Base-by-base conservation (phyloP, 1,284 basidiomycete species). In the Ceratobasidium theobromae region DNA sequence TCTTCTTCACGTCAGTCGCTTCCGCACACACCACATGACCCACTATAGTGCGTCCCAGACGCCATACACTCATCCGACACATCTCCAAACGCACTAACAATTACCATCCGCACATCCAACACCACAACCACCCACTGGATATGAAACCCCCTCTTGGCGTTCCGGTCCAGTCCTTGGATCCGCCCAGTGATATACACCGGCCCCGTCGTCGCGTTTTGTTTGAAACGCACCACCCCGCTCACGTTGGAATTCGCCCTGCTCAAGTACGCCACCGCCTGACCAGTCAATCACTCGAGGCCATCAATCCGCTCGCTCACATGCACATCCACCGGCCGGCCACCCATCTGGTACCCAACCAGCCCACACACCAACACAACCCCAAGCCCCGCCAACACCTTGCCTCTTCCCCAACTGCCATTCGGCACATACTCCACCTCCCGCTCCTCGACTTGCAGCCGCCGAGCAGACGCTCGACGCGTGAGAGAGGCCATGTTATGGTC, bases 71-170 rank as follows among this genome's bases (percentile, higher is more conserved):
- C 89, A 65, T 81, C 78, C 35, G 80, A 82, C 70, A 86, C 75
- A 75, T 92, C 86, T 45, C 89, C 89, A 58, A 79, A 81, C 74
- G 85, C 82, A 73, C 88, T 91, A 72, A 25, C 8, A 43, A 12
- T 3, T 32, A 16, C 2, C 28, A 16, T 23, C 28, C n/a, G 41
- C 28, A 21, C 14, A 33, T 12, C 11, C 18, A 23, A 51, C 8
- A 55, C 16, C 27, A 43, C 33, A 28, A 32, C 40, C n/a, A 79
- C 86, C 64, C 69, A 89, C 88, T 92, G 89, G 69, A 92, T 77
- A 75, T 92, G 91, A 79, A 91, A 90, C 1, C 90, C 91, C 45
- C 86, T 82, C 70, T 81, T 74, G 21, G 85, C 80, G 62, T 81
- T 79, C 14, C 86, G 78, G 70, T 85, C 81, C 52, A 91, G 80